Base-by-base conservation (phyloP, 371 early-diverging fungal species). In the Apophysomyces ossiformis region DNA sequence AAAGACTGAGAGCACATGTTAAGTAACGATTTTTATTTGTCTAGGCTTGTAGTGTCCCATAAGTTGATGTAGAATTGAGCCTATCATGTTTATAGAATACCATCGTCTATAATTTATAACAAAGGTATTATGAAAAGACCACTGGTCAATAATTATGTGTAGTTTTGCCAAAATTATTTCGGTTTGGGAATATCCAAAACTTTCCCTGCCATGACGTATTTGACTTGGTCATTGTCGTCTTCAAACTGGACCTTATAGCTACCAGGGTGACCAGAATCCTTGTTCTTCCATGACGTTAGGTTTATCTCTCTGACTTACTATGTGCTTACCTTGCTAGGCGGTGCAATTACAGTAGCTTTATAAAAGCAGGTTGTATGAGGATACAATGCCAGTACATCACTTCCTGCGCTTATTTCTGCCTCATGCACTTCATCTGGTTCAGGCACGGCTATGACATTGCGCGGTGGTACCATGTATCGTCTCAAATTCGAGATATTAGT, bases 1-100 rank as follows among this genome's bases (percentile, higher is more conserved):
- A 97, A 96, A 44, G 92, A 92, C 68, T 98, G 97, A 97, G 98
- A 98, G 72, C 89, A 89, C 44, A 75, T 92, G 75, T 87, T 98
- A 63, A 93, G 86, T 92, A 79, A 59, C 58, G 46, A 41, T 41
- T 2, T 4, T 18, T 18, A 50, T 9, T 21, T 11, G 21, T 21
- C 11, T 5, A 9, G 7, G 21, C 21, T 1, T 5, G n/a, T 18
- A 5, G 50, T 50, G 7, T 26, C 21, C 4, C n/a, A 21, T 2
- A 46, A 2, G 18, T 46, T 11, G 47, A 5, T n/a, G n/a, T 46
- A 46, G 47, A 46, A 1, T 7, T 46, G 47, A 16, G 12, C 47
- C 16, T 46, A 46, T 15, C n/a, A 46, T 7, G 47, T n/a, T 5
- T 46, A 46, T 16, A 9, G 7, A 46, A 46, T 46, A 16, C 16